These are phyloP conservation scores for Phytophthora citrophthora DNA, from an alignment of 352 stramenopile genomes.

Conservation along the genomic window DNA sequence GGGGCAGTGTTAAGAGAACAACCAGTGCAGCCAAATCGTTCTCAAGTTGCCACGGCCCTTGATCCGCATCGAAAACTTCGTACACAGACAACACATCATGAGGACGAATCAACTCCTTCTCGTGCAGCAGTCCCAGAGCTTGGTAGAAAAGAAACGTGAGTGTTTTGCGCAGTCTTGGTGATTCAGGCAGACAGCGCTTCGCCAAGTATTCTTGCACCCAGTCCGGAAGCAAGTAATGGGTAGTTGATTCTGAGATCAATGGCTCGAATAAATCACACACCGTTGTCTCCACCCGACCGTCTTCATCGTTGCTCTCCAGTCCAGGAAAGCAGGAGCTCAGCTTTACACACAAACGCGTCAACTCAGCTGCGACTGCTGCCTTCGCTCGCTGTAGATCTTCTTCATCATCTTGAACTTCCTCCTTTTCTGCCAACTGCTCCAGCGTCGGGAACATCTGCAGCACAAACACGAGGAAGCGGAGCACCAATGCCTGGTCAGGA, in stretches of 20 bases:
- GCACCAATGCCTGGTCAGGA: constrained; percentile 50
- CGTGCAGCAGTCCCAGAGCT: constrained; percentile 55
- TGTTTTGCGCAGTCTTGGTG: constrained; percentile 21
- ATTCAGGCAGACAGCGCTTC: constrained; percentile 44
- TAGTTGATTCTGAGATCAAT: constrained; percentile 21
- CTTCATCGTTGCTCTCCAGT: constrained; percentile 13
- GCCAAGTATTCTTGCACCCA: constrained; percentile 68
- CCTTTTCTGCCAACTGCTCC: constrained; percentile 56
- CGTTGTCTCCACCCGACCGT: constrained; percentile 22
- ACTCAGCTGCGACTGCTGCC: constrained; percentile 52
- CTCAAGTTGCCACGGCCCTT: constrained; percentile 38
- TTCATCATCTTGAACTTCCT: constrained; percentile 79
- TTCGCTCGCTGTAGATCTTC: constrained; percentile 57
- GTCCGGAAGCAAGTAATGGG: constrained; percentile 32
- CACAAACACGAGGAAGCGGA: constrained; percentile 70
- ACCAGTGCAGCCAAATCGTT: constrained; percentile 74
- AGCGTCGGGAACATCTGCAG: constrained; percentile 62
- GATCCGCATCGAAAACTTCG: constrained; percentile 10
- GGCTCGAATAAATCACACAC: constrained; percentile 43
- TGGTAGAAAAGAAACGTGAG: constrained; percentile 53
- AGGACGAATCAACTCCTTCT: constrained; percentile 52
- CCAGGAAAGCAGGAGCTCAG: constrained; percentile 48
- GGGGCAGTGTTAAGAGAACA: constrained; percentile 67
- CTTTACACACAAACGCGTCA: constrained; percentile 58
- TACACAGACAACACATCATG: constrained; percentile 45